Conservation (phyloP, 2,329 filamentous ascomycete genomes). For the Delphinella strobiligena region DNA sequence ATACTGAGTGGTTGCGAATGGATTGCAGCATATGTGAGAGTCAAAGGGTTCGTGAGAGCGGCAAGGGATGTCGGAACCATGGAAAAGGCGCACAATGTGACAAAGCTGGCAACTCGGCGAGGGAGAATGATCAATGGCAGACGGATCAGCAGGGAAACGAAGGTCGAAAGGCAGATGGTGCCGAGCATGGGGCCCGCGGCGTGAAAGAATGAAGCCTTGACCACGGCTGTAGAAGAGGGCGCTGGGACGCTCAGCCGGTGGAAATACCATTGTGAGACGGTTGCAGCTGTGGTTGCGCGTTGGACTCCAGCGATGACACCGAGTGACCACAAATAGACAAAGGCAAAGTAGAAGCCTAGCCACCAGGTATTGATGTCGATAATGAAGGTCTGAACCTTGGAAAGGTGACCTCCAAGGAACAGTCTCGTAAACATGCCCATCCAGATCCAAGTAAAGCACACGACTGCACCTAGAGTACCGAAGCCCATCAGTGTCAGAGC, state of each 20-base stretch:
- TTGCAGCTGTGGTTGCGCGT: slow-evolving; percentile 81
- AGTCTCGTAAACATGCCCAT: slow-evolving; percentile 91
- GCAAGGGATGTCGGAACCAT: slow-evolving; percentile 77
- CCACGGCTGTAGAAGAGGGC: slow-evolving; percentile 67
- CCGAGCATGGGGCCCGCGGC: slow-evolving; percentile 80
- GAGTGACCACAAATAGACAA: slow-evolving; percentile 93
- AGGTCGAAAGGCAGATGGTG: slow-evolving; percentile 77
- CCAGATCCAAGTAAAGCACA: slow-evolving; percentile 92
- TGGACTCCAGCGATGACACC: slow-evolving; percentile 81
- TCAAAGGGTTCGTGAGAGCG: slow-evolving; percentile 78
- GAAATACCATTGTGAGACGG: slow-evolving; percentile 98
- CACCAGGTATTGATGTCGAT: slow-evolving; percentile 88
- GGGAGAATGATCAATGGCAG: slow-evolving; percentile 79
- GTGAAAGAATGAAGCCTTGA: slow-evolving; percentile 71
- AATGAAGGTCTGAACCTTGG: slow-evolving; percentile 52
- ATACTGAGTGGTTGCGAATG: slow-evolving; percentile 73
- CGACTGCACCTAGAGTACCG: slow-evolving; percentile 58
- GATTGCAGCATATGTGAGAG: slow-evolving; percentile 85
- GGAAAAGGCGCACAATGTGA: slow-evolving; percentile 62
- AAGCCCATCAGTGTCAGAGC: slow-evolving; percentile 77
- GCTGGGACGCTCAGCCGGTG: slow-evolving; percentile 73
- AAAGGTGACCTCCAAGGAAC: slow-evolving; percentile 83
- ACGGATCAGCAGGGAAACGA: slow-evolving; percentile 68
- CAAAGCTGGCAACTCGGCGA: slow-evolving; percentile 54
- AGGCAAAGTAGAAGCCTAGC: slow-evolving; percentile 80